A percentile compares a stretch with the other conserved stretches of the same genome.
These are phyloP conservation scores for Phyllosticta paracitricarpa DNA, from an alignment of 2,329 filamentous ascomycete species.

Conservation along the genomic window DNA sequence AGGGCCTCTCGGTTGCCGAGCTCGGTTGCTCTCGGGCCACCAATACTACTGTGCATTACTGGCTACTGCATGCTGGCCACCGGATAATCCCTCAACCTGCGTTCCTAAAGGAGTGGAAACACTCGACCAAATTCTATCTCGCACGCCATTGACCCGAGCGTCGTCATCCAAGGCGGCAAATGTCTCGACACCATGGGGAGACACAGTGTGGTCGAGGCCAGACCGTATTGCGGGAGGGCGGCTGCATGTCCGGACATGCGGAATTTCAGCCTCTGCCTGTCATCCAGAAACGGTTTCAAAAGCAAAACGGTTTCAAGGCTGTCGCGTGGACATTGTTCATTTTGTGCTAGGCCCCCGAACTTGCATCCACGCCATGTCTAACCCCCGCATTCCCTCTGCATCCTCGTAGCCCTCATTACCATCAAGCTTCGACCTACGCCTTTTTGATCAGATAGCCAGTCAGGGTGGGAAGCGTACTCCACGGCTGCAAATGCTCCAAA, in stretches of 20 bases:
- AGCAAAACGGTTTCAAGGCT: not conserved
- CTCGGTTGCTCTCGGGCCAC: not conserved
- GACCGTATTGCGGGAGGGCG: too few relatives aligned
- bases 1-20: not conserved
- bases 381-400: not conserved
- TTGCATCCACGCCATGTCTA: not conserved
- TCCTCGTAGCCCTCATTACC: too few relatives aligned
- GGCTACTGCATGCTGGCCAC: not conserved
- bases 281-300: not conserved
- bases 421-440: not conserved
- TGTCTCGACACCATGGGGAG: not conserved
- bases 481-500: conserved; percentile 29
- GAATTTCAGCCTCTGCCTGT: not conserved
- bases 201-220: too few relatives aligned
- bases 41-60: not conserved
- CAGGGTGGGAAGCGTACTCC: conserved; percentile 24
- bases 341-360: not conserved
- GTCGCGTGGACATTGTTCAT: not conserved
- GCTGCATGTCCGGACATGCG: too few relatives aligned
- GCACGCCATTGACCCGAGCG: not conserved
- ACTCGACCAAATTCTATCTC: not conserved
- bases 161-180: not conserved
- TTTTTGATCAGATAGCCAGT: conserved; percentile 29
- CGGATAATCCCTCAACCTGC: not conserved
- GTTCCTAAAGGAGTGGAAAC: not conserved